Evolutionary conservation across 352 stramenopile genomes (phyloP), one percentile per base, ranked within the genome.

Genomic region (Heterotrichella gracilis): DNA sequence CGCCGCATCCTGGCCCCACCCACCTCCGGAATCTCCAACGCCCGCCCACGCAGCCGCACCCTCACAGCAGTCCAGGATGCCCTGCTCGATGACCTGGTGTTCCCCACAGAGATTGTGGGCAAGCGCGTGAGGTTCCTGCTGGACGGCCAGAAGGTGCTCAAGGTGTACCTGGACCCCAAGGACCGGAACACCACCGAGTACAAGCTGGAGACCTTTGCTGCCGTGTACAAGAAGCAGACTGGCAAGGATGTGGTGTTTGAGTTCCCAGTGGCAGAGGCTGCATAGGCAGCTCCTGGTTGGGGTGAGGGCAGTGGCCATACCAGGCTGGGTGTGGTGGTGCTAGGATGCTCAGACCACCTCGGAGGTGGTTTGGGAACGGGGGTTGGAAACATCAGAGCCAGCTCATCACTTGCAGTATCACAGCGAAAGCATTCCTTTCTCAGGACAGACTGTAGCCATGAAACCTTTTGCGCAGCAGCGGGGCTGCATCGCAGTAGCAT

Each of bases 211-310:
- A 98, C 91, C 23, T 98, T 97, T 77, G 83, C 88, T 72, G 88
- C 85, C 71, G 90, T 99, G 72, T 99, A 98, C 86, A 94, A 93
- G 80, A 96, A 96, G 84, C 84, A 98, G 72, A 98, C 92, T 76
- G 96, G 96, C 83, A 98, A 98, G 82, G 87, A 96, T 76, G 91
- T 98, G 80, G 83, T 92, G 73, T 99, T 99, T 75, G 84, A 94
- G 79, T 96, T 96, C 76, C n/a, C n/a, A n/a, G n/a, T n/a, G n/a
- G n/a, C n/a, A n/a, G n/a, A n/a, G n/a, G n/a, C n/a, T n/a, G n/a
- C n/a, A n/a, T n/a, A n/a, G n/a, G n/a, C n/a, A n/a, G n/a, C n/a
- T n/a, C n/a, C n/a, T n/a, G n/a, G n/a, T n/a, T n/a, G n/a, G n/a
- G n/a, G n/a, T n/a, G n/a, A n/a, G n/a, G n/a, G n/a, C n/a, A n/a